Base-by-base conservation (phyloP, 495 filamentous ascomycete species). In the Hyaloscypha variabilis region DNA sequence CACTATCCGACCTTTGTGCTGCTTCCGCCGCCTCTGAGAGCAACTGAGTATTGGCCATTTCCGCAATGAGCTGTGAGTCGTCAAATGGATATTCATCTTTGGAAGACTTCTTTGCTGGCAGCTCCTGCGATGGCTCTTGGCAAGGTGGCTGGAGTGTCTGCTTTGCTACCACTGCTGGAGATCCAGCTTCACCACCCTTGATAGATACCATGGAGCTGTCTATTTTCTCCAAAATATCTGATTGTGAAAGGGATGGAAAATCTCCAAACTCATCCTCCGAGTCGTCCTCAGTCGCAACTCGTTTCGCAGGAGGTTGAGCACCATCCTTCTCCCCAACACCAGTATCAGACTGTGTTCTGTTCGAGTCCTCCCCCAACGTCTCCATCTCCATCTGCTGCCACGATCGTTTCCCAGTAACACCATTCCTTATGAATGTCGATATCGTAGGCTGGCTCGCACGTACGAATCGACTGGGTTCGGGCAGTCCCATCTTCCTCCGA, bases 381-480 rank as follows among this genome's bases (percentile, higher is more conserved):
- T 67, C 67, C 46, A 68, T 58, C 31, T 71, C 64, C 31, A 68
- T 58, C 30, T 71, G 64, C 50, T 68, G 42, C 67, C 67, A 67
- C 1, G 11, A 55, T 21, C 67, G 50, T 60, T 72, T 72, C 13
- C 62, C 66, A 42, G 30, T 55, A 17, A 42, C 60, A 19, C 24
- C 30, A 19, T 26, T 24, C 49, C 24, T 65, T 8, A 82, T 67
- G 58, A 85, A 85, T 23, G 69, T 76, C 24, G 77, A 78, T 25
- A 85, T 74, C 52, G 77, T 68, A 6, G 77, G 77, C 67, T 83
- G 82, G 65, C 82, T 85, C 1, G 81, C 76, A 26, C 81, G 72
- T 31, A 83, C 76, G 30, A 62, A 65, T 58, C 71, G 74, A 24
- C 65, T 69, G 0, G 77, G 79, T 72, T 85, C 79, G 5, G 81